Conservation (phyloP, 768 basidiomycete genomes). For the Boletus vinaceobasis region DNA sequence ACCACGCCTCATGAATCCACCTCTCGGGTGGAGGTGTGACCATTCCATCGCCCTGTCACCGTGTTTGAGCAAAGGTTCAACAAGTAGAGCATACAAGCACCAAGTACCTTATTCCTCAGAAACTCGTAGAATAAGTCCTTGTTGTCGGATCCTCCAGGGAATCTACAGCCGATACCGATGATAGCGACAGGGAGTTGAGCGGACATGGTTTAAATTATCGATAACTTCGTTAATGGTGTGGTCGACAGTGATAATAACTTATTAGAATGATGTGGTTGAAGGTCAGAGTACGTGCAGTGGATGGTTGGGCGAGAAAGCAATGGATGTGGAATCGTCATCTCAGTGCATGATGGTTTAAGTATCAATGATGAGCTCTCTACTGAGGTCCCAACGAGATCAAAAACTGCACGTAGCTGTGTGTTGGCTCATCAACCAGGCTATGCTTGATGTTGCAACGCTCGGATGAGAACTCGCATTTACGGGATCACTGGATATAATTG, state of each 20-base stretch:
- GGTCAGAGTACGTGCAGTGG: not conserved
- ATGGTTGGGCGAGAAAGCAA: not conserved
- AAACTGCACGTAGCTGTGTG: not conserved
- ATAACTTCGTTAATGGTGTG: not conserved
- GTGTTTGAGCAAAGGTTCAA: not conserved
- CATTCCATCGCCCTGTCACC: constrained; percentile 31
- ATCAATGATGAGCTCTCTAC: not conserved
- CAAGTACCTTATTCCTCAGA: constrained; percentile 26
- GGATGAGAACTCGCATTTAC: not conserved
- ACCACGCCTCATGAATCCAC: constrained; percentile 32
- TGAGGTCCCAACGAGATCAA: not conserved
- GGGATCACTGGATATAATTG: not conserved
- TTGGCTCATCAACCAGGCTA: constrained; percentile 9
- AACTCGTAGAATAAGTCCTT: constrained; percentile 30
- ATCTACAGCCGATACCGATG: constrained; percentile 33
- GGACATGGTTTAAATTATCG: constrained; percentile 21
- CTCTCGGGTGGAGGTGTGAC: constrained; percentile 22
- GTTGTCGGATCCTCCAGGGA: constrained; percentile 32
- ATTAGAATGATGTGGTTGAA: not conserved
- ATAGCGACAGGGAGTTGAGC: constrained; percentile 28
- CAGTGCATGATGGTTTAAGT: constrained; percentile 2
- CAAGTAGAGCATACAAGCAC: not conserved
- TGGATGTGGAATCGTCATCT: not conserved
- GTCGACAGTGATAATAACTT: not conserved
- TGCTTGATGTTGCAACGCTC: constrained; percentile 1